Evolutionary conservation across 257 asterid species (phyloP), one percentile per base, ranked within the genome.

Genomic region (Scutellaria baicalensis): DNA sequence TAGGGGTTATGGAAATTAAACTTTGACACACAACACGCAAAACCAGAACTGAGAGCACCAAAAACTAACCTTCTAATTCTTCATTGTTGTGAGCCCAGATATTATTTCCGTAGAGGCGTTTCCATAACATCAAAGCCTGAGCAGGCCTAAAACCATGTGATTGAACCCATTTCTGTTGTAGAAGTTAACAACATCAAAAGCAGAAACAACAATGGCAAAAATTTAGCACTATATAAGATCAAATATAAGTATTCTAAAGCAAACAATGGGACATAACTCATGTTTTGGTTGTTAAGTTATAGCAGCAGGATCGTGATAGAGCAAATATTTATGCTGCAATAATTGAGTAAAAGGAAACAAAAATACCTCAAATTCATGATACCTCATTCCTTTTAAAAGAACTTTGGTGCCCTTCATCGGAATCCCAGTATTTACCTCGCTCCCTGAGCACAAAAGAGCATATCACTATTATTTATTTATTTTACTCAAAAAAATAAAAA

Each of bases 81-180:
- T 87, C 97, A 38, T 18, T 12, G 76, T 76, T 58, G 16, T 75
- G 82, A 66, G 95, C 98, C 98, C 96, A 93, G 31, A 82, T 76
- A 75, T 87, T 85, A 72, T 90, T 75, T 48, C 94, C 86, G 49
- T 93, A 93, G 7, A 93, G 83, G 75, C 92, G 88, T 78, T 89
- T 94, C 99, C 99, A 91, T 59, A 94, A 58, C 97, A 94, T 94
- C 86, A 94, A 56, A 61, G 99, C 97, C 84, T 94, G 97, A 73
- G 71, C 91, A 71, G 97, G 90, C 80, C 92, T 87, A 76, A 66
- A 93, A 67, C 96, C 98, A 68, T 84, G 89, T 9, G 90, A 90
- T 61, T 84, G 85, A 64, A 89, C 91, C 98, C 97, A 90, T 81
- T 83, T 85, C 98, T 93, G 95, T 71, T 6, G 59, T 8, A 66